Conservation (phyloP, 2,329 filamentous ascomycete species). For the Trichoderma afroharzianum region DNA sequence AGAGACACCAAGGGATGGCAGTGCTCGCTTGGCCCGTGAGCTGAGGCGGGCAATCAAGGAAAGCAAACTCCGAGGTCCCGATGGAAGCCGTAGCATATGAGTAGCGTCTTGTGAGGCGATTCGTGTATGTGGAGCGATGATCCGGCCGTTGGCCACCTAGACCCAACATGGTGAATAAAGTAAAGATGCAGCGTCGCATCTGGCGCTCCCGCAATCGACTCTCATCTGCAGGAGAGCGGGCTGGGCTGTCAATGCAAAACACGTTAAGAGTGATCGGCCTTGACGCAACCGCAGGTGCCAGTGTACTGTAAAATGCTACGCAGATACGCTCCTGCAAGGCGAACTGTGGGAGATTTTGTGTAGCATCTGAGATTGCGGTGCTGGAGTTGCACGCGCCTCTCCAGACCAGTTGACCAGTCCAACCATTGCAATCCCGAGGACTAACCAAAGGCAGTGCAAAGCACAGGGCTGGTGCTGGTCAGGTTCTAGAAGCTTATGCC, state of each 20-base stretch:
- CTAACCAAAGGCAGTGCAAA: not conserved
- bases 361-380: not conserved
- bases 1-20: not conserved
- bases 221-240: not conserved
- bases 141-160: not conserved
- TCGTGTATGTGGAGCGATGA: constrained; percentile 1
- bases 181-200: constrained; percentile 4
- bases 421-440: not conserved
- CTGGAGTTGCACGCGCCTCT: not conserved
- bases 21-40: not conserved
- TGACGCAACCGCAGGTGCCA: not conserved
- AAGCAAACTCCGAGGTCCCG: not conserved
- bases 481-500: not conserved
- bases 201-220: not conserved
- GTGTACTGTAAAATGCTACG: not conserved
- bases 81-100: not conserved
- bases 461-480: not conserved
- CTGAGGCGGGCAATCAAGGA: not conserved
- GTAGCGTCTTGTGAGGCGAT: not conserved
- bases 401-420: not conserved
- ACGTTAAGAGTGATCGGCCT: not conserved
- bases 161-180: not conserved
- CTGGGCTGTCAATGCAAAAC: not conserved
- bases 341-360: not conserved
- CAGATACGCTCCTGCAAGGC: not conserved